Percentiles rank a stretch among this genome's conserved stretches.
Evolutionary conservation across 2,329 filamentous ascomycete genomes (phyloP).

Genomic region (Neobulgaria alba): DNA sequence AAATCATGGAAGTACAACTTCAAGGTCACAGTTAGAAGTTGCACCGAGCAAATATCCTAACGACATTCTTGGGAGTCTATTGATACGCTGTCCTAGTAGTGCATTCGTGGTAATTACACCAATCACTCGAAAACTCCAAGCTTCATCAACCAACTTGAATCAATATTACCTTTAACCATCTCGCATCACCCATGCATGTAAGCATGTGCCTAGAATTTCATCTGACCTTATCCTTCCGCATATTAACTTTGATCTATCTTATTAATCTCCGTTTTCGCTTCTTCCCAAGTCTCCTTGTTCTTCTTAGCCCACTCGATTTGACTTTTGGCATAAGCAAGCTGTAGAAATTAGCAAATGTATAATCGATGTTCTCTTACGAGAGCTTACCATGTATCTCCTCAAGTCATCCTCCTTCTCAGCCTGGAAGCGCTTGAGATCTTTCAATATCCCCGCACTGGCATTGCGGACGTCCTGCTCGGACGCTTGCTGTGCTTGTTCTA

Average conservation of each 20-base stretch:
- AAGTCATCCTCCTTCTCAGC: slow-evolving; percentile 92
- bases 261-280: slow-evolving; percentile 59
- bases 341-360: slow-evolving; percentile 12
- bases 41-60: too few species aligned
- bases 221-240: background rate
- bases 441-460: slow-evolving; percentile 78
- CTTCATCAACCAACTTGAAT: slow-evolving; percentile 5
- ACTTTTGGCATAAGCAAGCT: slow-evolving; percentile 65
- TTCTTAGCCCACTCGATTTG: slow-evolving; percentile 70
- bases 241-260: slow-evolving; percentile 48
- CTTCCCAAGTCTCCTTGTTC: slow-evolving; percentile 65
- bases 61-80: slow-evolving; percentile 6
- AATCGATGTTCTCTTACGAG: background rate
- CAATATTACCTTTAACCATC: slow-evolving; percentile 12
- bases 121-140: slow-evolving; percentile 10
- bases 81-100: slow-evolving; percentile 13
- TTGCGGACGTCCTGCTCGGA: slow-evolving; percentile 90
- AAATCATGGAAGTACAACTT: background rate
- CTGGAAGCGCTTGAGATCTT: slow-evolving; percentile 89
- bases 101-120: slow-evolving; percentile 11
- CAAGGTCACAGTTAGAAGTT: too few species aligned
- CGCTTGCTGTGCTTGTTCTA: slow-evolving; percentile 84
- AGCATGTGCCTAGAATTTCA: background rate
- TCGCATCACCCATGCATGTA: slow-evolving; percentile 6
- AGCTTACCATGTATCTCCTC: slow-evolving; percentile 84